phyloP scores from a whole-genome alignment of 352 stramenopile genomes.

The Globisporangium camurandrum region DNA sequence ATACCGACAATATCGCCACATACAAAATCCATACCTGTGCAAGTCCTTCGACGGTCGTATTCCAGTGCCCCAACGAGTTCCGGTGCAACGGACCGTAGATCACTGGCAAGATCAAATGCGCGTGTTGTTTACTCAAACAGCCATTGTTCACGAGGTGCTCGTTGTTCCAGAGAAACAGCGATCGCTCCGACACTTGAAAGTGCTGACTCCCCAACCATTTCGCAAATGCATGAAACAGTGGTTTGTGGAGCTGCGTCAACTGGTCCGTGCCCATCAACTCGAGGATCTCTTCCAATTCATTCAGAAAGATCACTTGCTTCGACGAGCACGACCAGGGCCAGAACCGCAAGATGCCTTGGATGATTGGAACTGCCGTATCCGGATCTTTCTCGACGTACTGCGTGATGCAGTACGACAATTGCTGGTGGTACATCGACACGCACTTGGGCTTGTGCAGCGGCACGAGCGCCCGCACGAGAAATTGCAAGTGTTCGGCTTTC shows the following conservation, averaged over 20 bases:
- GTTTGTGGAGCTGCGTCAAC: constrained; percentile 67
- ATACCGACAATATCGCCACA: background rate
- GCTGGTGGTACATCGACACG: constrained; percentile 97
- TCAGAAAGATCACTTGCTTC: constrained; percentile 97
- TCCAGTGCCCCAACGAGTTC: constrained; percentile 93
- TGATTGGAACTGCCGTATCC: constrained; percentile 93
- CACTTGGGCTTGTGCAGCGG: constrained; percentile 98
- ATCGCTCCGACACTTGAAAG: constrained; percentile 95
- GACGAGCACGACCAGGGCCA: constrained; percentile 93
- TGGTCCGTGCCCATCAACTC: constrained; percentile 90
- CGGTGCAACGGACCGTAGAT: constrained; percentile 90
- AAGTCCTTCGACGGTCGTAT: constrained; percentile 95
- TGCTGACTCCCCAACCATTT: constrained; percentile 92
- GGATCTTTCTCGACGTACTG: constrained; percentile 99
- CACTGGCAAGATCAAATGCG: constrained; percentile 89
- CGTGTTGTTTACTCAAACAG: constrained; percentile 91
- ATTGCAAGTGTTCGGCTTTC: constrained; percentile 96
- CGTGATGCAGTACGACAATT: constrained; percentile 99
- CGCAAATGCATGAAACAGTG: constrained; percentile 70
- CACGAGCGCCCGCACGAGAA: constrained; percentile 93
- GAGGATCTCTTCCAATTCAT: constrained; percentile 98
- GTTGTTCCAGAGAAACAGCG: constrained; percentile 99
- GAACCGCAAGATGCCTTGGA: constrained; percentile 92
- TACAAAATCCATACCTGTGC: constrained; percentile 38
- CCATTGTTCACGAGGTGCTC: constrained; percentile 95